phyloP scores from a whole-genome alignment of 805 yeast species.

The Sugiyamaella floridensis region DNA sequence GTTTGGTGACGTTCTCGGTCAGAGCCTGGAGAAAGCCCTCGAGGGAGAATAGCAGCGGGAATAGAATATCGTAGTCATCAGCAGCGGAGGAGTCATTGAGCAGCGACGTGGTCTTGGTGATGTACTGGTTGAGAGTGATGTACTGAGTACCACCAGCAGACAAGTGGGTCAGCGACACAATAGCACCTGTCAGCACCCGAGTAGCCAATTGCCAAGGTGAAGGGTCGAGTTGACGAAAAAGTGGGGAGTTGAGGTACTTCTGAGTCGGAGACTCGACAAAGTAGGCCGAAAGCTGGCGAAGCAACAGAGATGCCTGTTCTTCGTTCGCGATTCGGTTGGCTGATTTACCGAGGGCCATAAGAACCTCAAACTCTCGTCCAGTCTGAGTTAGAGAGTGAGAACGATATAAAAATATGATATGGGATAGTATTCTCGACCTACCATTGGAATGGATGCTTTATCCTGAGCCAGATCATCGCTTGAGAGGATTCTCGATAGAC shows the following conservation, averaged over 20 bases:
- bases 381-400: constrained; percentile 7
- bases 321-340: constrained; percentile 33
- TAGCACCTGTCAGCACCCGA: constrained; percentile 31
- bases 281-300: constrained; percentile 42
- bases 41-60: constrained; percentile 20
- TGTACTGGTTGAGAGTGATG: constrained; percentile 22
- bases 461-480: constrained; percentile 18
- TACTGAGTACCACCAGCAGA: constrained; percentile 23
- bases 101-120: constrained; percentile 19
- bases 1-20: constrained; percentile 5
- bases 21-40: constrained; percentile 33
- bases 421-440: constrained; percentile 5
- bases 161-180: constrained; percentile 29
- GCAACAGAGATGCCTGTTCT: constrained; percentile 37
- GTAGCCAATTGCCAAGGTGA: constrained; percentile 41
- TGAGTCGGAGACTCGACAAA: constrained; percentile 42
- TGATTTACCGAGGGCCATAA: constrained; percentile 49
- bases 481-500: constrained; percentile 23
- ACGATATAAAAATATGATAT: too few species aligned
- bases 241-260: constrained; percentile 30
- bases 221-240: constrained; percentile 25
- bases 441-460: constrained; percentile 20
- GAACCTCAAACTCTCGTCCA: constrained; percentile 41
- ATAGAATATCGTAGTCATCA: not conserved
- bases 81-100: not conserved